phyloP scores from a whole-genome alignment of 2,329 filamentous ascomycete genomes.

The Cladorrhinum sp. region DNA sequence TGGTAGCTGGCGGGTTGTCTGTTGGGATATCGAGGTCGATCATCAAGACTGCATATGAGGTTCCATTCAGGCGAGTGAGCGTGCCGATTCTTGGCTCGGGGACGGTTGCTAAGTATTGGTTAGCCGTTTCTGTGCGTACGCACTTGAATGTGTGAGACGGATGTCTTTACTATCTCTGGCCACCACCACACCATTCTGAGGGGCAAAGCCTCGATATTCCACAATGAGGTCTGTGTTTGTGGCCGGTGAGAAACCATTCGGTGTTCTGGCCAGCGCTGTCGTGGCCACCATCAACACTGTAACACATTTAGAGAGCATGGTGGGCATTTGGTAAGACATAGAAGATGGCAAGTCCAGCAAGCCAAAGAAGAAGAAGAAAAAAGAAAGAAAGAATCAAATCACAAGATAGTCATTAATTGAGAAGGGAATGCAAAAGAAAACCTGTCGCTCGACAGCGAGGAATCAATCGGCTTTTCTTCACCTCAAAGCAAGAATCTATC shows the following conservation, averaged over 20 bases:
- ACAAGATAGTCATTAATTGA: neutral
- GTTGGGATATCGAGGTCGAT: constrained; percentile 48
- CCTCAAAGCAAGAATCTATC: neutral
- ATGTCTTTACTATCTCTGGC: constrained; percentile 35
- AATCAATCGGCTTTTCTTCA: neutral
- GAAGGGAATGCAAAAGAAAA: neutral
- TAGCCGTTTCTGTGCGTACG: neutral
- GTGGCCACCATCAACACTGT: constrained; percentile 33
- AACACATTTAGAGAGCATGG: constrained; percentile 35
- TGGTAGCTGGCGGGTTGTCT: constrained; percentile 34
- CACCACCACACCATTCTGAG: constrained; percentile 39
- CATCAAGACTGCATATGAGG: constrained; percentile 42
- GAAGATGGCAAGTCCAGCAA: constrained; percentile 6
- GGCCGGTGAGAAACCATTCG: constrained; percentile 40
- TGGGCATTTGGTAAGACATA: neutral
- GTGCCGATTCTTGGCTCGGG: constrained; percentile 37
- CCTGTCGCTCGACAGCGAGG: neutral
- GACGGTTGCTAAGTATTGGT: constrained; percentile 32
- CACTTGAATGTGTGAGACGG: neutral
- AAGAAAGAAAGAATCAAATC: too few species aligned
- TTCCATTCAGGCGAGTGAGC: constrained; percentile 36
- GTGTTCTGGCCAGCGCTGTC: constrained; percentile 39
- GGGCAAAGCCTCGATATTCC: constrained; percentile 36
- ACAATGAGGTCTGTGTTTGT: constrained; percentile 40
- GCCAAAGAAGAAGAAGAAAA: neutral